A percentile compares a stretch with the other conserved stretches of the same genome.
Evolutionary conservation across 768 basidiomycete species (phyloP).

Genomic region (Termitomyces sp.): DNA sequence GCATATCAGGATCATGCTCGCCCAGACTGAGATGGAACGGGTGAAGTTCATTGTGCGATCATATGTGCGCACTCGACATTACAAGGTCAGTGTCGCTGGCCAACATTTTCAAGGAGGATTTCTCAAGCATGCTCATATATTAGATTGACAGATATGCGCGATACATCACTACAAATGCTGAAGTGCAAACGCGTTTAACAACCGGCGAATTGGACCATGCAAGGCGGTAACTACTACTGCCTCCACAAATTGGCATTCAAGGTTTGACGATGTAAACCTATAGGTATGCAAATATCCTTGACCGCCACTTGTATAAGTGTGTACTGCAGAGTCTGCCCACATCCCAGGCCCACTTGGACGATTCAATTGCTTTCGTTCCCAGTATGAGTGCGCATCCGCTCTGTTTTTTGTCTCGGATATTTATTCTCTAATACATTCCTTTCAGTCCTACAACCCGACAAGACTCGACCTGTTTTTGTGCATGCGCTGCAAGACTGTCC

Average conservation of each 20-base stretch:
- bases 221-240: constrained; percentile 45
- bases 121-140: constrained; percentile 17
- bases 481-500: constrained; percentile 72
- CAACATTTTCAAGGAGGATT: constrained; percentile 1
- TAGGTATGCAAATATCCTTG: constrained; percentile 74
- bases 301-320: constrained; percentile 72
- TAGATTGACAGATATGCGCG: constrained; percentile 90
- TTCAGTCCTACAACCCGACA: constrained; percentile 76
- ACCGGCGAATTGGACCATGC: constrained; percentile 81
- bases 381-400: constrained; percentile 57
- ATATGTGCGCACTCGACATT: constrained; percentile 80
- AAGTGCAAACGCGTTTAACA: constrained; percentile 74
- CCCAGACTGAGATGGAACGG: constrained; percentile 91
- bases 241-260: background rate
- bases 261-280: background rate
- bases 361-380: constrained; percentile 62
- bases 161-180: constrained; percentile 64
- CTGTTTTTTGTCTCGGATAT: constrained; percentile 4
- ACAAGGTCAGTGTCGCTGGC: constrained; percentile 54
- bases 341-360: constrained; percentile 71
- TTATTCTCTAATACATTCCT: background rate
- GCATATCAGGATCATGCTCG: constrained; percentile 88
- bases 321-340: constrained; percentile 82
- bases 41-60: constrained; percentile 90
- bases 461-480: constrained; percentile 72